Conservation (phyloP, 1,284 basidiomycete species). For the Microbotryum lychnidis-dioicae region DNA sequence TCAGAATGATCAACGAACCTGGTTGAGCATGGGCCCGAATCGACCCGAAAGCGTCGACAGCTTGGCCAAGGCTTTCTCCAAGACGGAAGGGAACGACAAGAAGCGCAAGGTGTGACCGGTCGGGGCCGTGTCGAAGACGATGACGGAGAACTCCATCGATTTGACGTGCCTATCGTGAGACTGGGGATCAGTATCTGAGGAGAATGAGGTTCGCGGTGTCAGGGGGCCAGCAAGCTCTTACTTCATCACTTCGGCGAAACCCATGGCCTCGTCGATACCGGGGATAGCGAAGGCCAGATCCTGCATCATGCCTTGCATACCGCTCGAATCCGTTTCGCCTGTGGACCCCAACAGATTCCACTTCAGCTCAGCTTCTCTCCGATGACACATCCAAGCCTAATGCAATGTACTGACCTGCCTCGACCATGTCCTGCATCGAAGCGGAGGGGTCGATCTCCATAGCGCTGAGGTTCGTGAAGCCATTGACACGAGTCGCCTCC, state of each 20-base stretch:
- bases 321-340: conserved; percentile 71
- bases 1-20: conserved; percentile 46
- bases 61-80: conserved; percentile 96
- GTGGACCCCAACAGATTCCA: not conserved
- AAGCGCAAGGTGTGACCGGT: conserved; percentile 98
- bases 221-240: conserved; percentile 50
- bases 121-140: conserved; percentile 98
- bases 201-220: not conserved
- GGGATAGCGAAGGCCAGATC: conserved; percentile 98
- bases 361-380: not conserved
- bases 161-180: conserved; percentile 73
- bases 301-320: conserved; percentile 99
- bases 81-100: conserved; percentile 92
- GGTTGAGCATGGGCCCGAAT: conserved; percentile 94
- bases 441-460: conserved; percentile 99
- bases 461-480: conserved; percentile 90
- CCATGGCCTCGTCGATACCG: conserved; percentile 99
- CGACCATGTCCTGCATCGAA: conserved; percentile 97
- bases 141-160: conserved; percentile 99
- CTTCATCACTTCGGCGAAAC: conserved; percentile 98
- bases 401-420: conserved; percentile 61
- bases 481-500: conserved; percentile 98
- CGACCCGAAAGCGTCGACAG: conserved; percentile 80
- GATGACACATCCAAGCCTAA: not conserved
- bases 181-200: not conserved